A percentile compares a stretch with the other conserved stretches of the same genome.
Conservation (phyloP, 176 grass and related monocot species). For the Poa annua region DNA sequence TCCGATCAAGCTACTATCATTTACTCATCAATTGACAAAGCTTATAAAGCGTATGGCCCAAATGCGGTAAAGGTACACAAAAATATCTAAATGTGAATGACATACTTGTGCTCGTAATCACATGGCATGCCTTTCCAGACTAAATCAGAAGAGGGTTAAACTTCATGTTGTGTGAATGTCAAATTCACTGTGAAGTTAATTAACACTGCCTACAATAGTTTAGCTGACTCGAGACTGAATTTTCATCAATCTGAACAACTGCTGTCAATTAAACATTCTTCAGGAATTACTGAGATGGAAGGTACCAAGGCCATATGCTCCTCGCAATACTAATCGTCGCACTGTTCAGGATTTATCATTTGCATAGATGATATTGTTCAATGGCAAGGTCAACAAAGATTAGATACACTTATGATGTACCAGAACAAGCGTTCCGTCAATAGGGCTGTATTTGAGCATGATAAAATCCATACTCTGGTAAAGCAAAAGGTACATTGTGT, state of each 20-base stretch:
- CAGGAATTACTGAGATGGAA: constrained; percentile 85
- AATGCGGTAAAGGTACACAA: constrained; percentile 72
- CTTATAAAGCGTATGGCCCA: constrained; percentile 68
- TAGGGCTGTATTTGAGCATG: not conserved
- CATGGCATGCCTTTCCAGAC: constrained; percentile 9
- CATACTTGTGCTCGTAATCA: constrained; percentile 1
- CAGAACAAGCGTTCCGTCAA: not conserved
- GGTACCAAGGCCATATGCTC: constrained; percentile 88
- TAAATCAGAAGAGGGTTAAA: not conserved
- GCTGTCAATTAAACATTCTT: constrained; percentile 23
- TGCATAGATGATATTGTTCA: constrained; percentile 34
- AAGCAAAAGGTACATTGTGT: constrained; percentile 30
- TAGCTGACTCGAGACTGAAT: constrained; percentile 11
- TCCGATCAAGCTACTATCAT: constrained; percentile 71
- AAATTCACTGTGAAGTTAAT: constrained; percentile 12
- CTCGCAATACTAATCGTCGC: constrained; percentile 49
- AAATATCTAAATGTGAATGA: constrained; percentile 26
- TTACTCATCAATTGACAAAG: constrained; percentile 79
- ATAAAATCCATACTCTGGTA: constrained; percentile 10
- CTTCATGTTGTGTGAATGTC: not conserved
- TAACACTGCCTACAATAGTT: constrained; percentile 20
- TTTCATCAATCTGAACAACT: constrained; percentile 28
- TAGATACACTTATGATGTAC: constrained; percentile 26
- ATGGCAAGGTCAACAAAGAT: constrained; percentile 16
- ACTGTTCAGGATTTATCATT: constrained; percentile 52